Conservation (phyloP, 225 moss, liverwort and hornwort genomes). For the Neckera pumila region DNA sequence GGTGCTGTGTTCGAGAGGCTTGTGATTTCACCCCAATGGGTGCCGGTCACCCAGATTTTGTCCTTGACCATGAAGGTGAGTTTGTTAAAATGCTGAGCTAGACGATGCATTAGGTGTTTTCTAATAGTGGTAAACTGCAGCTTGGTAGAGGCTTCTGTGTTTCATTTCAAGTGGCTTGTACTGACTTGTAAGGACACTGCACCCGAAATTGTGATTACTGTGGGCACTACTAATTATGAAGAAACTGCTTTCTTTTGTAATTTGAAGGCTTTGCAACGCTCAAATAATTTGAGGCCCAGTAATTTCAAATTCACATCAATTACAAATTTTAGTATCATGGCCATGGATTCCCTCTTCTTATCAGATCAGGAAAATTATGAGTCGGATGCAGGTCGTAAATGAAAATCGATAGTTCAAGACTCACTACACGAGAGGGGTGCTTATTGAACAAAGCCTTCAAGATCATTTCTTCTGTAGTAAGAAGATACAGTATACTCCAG, state of each 20-base stretch:
- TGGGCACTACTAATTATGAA: background rate
- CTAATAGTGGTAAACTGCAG: background rate
- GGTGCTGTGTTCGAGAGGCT: conserved; percentile 44
- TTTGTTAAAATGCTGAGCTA: background rate
- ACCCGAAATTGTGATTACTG: background rate
- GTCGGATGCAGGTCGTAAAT: conserved; percentile 27
- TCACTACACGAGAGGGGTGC: background rate
- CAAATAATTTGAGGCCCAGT: background rate
- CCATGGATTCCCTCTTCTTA: background rate
- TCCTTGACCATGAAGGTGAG: conserved; percentile 71
- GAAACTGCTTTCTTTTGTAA: background rate
- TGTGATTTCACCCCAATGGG: conserved; percentile 59
- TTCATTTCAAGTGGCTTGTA: background rate
- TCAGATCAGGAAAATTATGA: background rate
- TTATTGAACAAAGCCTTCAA: background rate
- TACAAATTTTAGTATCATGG: background rate
- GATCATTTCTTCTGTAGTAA: background rate
- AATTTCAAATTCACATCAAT: background rate
- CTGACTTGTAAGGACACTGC: background rate
- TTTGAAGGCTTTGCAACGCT: background rate
- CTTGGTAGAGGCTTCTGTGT: background rate
- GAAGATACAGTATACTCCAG: background rate
- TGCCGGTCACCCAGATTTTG: conserved; percentile 61
- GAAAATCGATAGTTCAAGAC: conserved; percentile 15
- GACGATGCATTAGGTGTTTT: background rate